A percentile compares a stretch with the other conserved stretches of the same genome.
Evolutionary conservation across 352 stramenopile species (phyloP).

Genomic region (Pythium brassicae): DNA sequence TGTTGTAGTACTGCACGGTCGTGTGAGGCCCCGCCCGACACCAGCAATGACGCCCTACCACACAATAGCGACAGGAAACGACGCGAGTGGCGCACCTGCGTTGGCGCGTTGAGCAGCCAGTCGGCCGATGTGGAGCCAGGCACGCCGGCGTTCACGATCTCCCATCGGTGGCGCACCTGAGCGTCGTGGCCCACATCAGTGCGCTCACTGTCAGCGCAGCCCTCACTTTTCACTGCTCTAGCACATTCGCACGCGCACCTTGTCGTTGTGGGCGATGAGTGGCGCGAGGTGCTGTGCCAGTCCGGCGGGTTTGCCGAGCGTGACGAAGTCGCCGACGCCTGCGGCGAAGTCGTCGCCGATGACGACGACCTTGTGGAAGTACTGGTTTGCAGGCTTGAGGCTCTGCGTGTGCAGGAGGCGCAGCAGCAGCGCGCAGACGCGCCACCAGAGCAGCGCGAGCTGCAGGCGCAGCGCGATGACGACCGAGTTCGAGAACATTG

Average conservation of each 20-base stretch:
- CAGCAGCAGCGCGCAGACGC: conserved; percentile 50
- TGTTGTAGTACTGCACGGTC: conserved; percentile 51
- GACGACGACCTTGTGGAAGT: conserved; percentile 79
- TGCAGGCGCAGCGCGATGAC: conserved; percentile 41
- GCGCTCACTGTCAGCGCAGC: too few relatives aligned
- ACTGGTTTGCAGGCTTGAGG: conserved; percentile 55
- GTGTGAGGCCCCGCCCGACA: neutral
- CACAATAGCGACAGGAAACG: too few relatives aligned
- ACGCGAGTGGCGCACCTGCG: conserved; percentile 31
- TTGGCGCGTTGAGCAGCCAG: conserved; percentile 59
- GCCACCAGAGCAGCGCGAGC: conserved; percentile 66
- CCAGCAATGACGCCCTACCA: too few relatives aligned
- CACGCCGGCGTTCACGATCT: conserved; percentile 74
- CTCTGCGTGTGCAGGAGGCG: conserved; percentile 33
- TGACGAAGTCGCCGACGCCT: conserved; percentile 74
- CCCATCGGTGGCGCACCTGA: conserved; percentile 77
- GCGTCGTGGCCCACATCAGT: neutral
- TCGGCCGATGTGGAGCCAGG: conserved; percentile 53
- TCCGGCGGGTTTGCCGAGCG: conserved; percentile 37
- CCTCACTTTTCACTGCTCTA: too few relatives aligned
- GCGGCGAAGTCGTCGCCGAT: conserved; percentile 84
- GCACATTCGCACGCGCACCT: conserved; percentile 24
- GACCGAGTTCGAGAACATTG: conserved; percentile 10
- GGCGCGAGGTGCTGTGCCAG: conserved; percentile 54
- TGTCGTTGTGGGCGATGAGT: conserved; percentile 45